Evolutionary conservation across 371 early-diverging fungal species (phyloP).

Genomic region (Mortierella sp.): DNA sequence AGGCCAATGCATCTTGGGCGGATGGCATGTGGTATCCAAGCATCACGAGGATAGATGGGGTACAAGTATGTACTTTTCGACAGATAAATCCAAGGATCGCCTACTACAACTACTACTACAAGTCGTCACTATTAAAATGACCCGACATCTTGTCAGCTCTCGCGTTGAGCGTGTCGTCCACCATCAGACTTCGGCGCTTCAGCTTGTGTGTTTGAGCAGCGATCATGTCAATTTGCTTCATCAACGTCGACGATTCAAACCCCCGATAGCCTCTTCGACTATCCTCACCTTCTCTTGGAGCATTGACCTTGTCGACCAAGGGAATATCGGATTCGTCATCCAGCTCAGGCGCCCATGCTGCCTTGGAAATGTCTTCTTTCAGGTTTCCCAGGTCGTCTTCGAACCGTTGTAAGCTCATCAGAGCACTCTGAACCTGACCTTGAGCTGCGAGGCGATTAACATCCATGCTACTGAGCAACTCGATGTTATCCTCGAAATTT

Average conservation of each 20-base stretch:
- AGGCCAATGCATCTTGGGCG: no score
- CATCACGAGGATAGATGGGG: no score
- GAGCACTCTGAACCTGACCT: conserved; percentile 29
- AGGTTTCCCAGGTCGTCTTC: conserved; percentile 37
- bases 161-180: conserved; percentile 2
- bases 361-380: conserved; percentile 27
- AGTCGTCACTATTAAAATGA: no score
- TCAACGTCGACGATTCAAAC: conserved; percentile 9
- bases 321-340: background rate
- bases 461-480: conserved; percentile 13
- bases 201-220: conserved; percentile 29
- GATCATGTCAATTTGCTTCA: conserved; percentile 27
- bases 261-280: background rate
- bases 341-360: conserved; percentile 1
- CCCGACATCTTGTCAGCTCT: no score
- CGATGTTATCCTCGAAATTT: conserved; percentile 16
- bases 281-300: background rate
- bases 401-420: conserved; percentile 35
- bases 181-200: conserved; percentile 31
- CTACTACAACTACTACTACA: no score
- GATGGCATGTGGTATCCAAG: no score
- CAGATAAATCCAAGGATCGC: no score
- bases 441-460: conserved; percentile 21
- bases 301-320: no score
- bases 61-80: no score